Conservation (phyloP, 306 rosid genomes). For the Carpinus viminea region DNA sequence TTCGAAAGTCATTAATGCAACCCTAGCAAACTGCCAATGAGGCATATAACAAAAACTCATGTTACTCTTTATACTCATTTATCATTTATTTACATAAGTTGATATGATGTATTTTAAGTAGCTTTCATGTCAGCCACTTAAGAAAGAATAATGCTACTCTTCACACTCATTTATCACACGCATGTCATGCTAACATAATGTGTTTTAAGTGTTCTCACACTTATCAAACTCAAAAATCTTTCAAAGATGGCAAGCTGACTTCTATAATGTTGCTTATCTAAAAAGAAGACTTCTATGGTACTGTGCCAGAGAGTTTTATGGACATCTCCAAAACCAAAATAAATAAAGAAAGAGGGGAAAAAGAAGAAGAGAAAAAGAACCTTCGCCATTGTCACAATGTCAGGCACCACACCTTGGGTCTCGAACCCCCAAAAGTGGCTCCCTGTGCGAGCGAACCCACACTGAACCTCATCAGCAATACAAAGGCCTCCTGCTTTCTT, state of each 20-base stretch:
- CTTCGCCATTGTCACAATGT: constrained; percentile 96
- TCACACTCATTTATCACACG: too few relatives aligned
- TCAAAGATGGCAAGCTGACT: neutral
- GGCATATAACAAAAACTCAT: neutral
- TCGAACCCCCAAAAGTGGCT: constrained; percentile 95
- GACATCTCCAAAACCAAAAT: neutral
- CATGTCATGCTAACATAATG: too few relatives aligned
- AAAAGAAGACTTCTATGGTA: neutral
- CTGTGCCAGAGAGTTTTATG: neutral
- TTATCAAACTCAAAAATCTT: too few relatives aligned
- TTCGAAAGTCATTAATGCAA: neutral
- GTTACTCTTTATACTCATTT: too few relatives aligned
- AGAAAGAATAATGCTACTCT: too few relatives aligned
- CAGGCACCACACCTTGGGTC: constrained; percentile 90
- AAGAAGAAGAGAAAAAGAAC: constrained; percentile 36
- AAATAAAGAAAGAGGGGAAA: neutral
- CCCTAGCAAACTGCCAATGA: neutral
- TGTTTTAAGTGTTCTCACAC: too few relatives aligned
- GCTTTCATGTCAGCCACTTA: too few relatives aligned
- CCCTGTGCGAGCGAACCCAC: constrained; percentile 89
- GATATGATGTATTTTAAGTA: too few relatives aligned
- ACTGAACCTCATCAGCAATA: constrained; percentile 92
- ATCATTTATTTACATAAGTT: too few relatives aligned
- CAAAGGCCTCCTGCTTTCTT: constrained; percentile 90
- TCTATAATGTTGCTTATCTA: neutral